Base-by-base conservation (phyloP, 139 green algal genomes). In the Micractinium conductrix region DNA sequence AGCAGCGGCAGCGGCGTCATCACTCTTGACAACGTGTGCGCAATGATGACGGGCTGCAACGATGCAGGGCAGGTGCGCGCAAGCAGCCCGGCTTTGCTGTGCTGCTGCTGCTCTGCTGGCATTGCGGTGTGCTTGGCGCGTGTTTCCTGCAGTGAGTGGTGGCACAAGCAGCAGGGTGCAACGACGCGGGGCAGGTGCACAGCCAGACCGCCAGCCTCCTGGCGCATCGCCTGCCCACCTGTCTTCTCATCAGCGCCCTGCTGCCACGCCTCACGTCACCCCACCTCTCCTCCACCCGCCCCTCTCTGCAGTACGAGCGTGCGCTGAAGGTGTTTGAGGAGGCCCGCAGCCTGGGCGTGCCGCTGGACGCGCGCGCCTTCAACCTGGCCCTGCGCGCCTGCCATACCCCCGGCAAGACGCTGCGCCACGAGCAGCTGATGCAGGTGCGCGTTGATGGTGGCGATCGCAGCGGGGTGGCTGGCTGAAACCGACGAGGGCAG, bases 21-120 rank as follows among this genome's bases (percentile, higher is more conserved):
- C 28, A 79, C 69, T 8, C 73, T 53, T 2, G 68, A 79, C 40
- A 68, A 69, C 53, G 24, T 80, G 75, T 91, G 92, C 48, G 84
- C 87, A 24, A 86, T 95, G 76, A 78, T 93, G 69, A 86, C 68
- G 14, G 88, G 84, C 17, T 92, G 88, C 81, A 84, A 63, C 48
- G 69, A 58, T 26, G 76, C 76, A 40, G 76, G 76, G 45, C 70
- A 78, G 70, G 73, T 80, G 45, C 60, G 35, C 19, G 26, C 3
- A 35, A 38, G 14, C 60, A 68, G 28, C 28, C 60, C 35, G 26
- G 3, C 26, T 28, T 40, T 70, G 53, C 53, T 62, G 53, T 22
- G 53, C 26, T n/a, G n/a, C n/a, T n/a, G n/a, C n/a, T n/a, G n/a
- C n/a, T n/a, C n/a, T n/a, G n/a, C n/a, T n/a, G n/a, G n/a, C n/a